A percentile compares a stretch with the other conserved stretches of the same genome.
These are phyloP conservation scores for Pleurotus giganteus DNA, from an alignment of 768 basidiomycete species.

Conservation along the genomic window DNA sequence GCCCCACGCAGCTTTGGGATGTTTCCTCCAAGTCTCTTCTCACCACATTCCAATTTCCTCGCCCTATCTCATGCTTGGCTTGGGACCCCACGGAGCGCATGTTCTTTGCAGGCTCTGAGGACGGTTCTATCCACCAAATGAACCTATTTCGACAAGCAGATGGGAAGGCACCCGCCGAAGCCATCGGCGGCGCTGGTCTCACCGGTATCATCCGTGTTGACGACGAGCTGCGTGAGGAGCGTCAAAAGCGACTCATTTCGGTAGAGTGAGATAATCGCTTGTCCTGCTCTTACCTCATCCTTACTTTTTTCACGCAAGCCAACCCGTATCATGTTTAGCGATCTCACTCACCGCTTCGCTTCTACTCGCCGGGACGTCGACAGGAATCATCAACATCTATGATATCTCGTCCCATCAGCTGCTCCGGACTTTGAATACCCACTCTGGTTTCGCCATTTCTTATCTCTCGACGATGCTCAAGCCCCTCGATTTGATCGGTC, in stretches of 20 bases:
- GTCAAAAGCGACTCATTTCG: slow-evolving; percentile 63
- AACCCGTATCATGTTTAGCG: slow-evolving; percentile 68
- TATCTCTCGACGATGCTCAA: slow-evolving; percentile 77
- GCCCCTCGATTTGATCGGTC: slow-evolving; percentile 85
- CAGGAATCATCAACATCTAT: slow-evolving; percentile 75
- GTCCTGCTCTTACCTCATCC: neutral
- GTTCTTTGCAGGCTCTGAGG: slow-evolving; percentile 82
- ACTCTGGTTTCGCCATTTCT: slow-evolving; percentile 68
- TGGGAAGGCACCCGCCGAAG: slow-evolving; percentile 59
- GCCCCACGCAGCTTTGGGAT: slow-evolving; percentile 68
- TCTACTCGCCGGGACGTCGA: slow-evolving; percentile 77
- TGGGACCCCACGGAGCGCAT: slow-evolving; percentile 86
- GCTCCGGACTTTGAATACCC: slow-evolving; percentile 75
- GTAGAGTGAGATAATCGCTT: slow-evolving; percentile 50
- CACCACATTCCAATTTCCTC: slow-evolving; percentile 85
- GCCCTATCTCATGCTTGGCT: slow-evolving; percentile 64
- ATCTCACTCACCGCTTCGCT: slow-evolving; percentile 78
- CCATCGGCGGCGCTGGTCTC: slow-evolving; percentile 71
- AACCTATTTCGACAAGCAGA: slow-evolving; percentile 70
- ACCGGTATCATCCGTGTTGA: slow-evolving; percentile 71
- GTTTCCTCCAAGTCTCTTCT: slow-evolving; percentile 70
- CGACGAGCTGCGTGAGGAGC: slow-evolving; percentile 43
- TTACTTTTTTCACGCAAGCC: slow-evolving; percentile 38
- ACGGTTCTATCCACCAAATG: slow-evolving; percentile 74
- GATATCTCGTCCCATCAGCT: slow-evolving; percentile 90